Conservation (phyloP, 208 protist genomes). For the Blastocrithidia nonstop region DNA sequence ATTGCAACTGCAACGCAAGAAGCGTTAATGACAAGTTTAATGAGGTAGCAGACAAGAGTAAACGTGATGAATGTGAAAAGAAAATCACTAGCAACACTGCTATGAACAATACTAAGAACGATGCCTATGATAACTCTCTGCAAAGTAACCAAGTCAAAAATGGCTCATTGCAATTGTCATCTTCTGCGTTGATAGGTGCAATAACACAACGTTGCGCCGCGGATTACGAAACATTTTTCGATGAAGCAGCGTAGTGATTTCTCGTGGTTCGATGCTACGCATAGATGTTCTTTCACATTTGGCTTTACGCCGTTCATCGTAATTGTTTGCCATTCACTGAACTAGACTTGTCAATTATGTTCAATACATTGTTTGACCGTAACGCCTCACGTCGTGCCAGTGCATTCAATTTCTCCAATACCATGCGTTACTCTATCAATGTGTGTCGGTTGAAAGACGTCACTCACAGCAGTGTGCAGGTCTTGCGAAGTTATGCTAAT, state of each 20-base stretch:
- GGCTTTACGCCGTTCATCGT: constrained; percentile 38
- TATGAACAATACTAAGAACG: background rate
- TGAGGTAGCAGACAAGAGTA: too few relatives aligned
- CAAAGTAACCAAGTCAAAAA: too few relatives aligned
- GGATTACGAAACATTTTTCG: constrained; percentile 27
- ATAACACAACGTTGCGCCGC: constrained; percentile 5
- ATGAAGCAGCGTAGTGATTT: constrained; percentile 52
- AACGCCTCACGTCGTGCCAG: constrained; percentile 14
- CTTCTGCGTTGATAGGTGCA: too few relatives aligned
- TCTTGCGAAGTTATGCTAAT: constrained; percentile 15
- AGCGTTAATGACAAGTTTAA: too few relatives aligned
- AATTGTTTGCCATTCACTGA: constrained; percentile 14
- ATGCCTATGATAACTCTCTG: too few relatives aligned
- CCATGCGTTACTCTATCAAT: constrained; percentile 32
- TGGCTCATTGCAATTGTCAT: too few relatives aligned
- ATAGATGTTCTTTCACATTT: constrained; percentile 35
- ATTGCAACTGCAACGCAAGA: too few relatives aligned
- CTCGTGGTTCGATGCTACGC: constrained; percentile 40
- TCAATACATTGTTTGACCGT: constrained; percentile 39
- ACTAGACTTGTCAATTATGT: constrained; percentile 10
- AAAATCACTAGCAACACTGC: background rate
- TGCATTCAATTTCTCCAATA: constrained; percentile 16
- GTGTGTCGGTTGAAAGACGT: constrained; percentile 38
- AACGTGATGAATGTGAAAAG: too few relatives aligned
- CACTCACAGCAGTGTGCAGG: constrained; percentile 20